Conservation (phyloP, 805 yeast species). For the Kodamaea nitidulidarum region DNA sequence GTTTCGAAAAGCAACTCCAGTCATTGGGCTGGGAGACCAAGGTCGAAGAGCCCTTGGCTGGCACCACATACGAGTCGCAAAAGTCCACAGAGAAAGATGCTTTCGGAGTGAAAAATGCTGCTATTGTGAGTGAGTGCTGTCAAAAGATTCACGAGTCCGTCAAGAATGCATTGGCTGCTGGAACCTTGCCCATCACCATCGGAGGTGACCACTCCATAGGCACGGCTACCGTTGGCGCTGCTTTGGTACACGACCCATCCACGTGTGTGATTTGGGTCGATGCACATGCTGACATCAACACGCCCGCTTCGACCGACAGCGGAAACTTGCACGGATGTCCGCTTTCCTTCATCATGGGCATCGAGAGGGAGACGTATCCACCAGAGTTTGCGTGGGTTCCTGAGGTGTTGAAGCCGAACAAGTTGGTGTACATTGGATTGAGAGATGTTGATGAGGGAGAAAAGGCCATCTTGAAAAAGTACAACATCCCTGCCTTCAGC, state of each 20-base stretch:
- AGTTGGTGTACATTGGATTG: constrained; percentile 88
- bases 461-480: constrained; percentile 63
- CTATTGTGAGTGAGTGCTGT: constrained; percentile 72
- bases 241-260: constrained; percentile 73
- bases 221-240: constrained; percentile 86
- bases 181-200: constrained; percentile 69
- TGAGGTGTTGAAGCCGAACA: constrained; percentile 55
- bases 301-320: constrained; percentile 74
- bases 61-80: constrained; percentile 39
- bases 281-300: constrained; percentile 96
- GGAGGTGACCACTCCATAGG: constrained; percentile 99
- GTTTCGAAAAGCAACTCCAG: constrained; percentile 59
- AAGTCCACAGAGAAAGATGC: constrained; percentile 43
- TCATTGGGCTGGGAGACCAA: constrained; percentile 68
- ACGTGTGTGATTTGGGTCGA: constrained; percentile 94
- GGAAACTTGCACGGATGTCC: constrained; percentile 98
- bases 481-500: constrained; percentile 77
- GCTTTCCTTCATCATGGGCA: constrained; percentile 82
- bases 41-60: constrained; percentile 51
- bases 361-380: constrained; percentile 64
- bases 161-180: constrained; percentile 40
- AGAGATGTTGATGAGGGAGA: constrained; percentile 92
- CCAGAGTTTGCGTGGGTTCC: constrained; percentile 81
- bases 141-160: constrained; percentile 61
- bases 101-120: constrained; percentile 66